phyloP scores from a whole-genome alignment of 2,329 filamentous ascomycete genomes.

The Alternaria dauci region DNA sequence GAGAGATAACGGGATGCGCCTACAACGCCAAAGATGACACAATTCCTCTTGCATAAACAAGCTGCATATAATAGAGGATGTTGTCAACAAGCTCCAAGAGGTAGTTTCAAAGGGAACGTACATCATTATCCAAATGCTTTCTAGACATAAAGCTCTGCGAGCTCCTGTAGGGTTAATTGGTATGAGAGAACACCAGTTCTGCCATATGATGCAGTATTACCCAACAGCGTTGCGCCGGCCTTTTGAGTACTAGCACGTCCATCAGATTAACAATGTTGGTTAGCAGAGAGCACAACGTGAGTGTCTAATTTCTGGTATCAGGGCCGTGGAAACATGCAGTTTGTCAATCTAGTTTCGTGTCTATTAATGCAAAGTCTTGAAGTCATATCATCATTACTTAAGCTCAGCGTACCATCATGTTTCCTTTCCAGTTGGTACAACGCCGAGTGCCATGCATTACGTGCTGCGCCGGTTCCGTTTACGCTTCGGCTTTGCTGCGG shows the following conservation, averaged over 20 bases:
- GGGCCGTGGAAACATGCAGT: neutral
- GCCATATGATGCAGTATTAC: too few relatives aligned
- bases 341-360: constrained; percentile 5
- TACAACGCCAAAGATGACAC: neutral
- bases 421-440: constrained; percentile 40
- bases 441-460: constrained; percentile 34
- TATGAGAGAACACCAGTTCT: too few relatives aligned
- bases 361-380: constrained; percentile 22
- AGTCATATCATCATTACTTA: constrained; percentile 31
- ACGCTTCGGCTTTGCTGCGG: neutral
- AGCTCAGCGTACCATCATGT: constrained; percentile 14
- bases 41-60: neutral
- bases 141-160: neutral
- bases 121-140: neutral
- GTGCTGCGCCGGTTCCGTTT: constrained; percentile 12
- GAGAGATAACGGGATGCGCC: neutral
- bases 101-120: neutral
- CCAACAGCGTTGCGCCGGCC: too few relatives aligned
- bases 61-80: neutral
- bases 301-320: neutral
- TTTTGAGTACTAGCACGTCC: too few relatives aligned
- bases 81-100: neutral
- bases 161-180: neutral
- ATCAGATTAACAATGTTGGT: neutral
- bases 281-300: neutral